Evolutionary conservation across 163 green algal genomes (phyloP), one percentile per base, ranked within the genome.

Genomic region (Trebouxiophyceae sp.): DNA sequence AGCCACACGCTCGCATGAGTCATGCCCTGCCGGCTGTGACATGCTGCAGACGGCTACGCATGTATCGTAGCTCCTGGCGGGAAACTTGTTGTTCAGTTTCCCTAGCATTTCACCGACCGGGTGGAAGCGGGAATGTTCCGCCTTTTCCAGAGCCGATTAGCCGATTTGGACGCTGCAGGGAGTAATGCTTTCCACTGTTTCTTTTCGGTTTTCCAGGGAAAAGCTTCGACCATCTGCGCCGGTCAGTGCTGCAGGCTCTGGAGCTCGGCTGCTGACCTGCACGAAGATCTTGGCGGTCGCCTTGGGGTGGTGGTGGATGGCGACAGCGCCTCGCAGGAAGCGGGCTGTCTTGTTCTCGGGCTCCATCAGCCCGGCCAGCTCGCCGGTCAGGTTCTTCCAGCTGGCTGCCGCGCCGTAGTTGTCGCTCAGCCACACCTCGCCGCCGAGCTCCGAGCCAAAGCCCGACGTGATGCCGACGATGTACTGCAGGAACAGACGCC

Each of bases 401-500:
- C 45, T 72, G 2, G 65, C 73, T 30, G 59, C 62, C 2, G 34
- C 24, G 2, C 78, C 75, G 55, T 66, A 68, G 28, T 77, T 50
- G 60, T 85, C 78, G 19, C 67, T 73, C 1, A 70, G 70, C 67
- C 62, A 87, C 12, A 87, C 33, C 1, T 65, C 56, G 12, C 80
- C 80, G 0, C 78, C 78, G 19, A 66, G 32, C 45, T 72, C 70
- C 29, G 59, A 62, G 23, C 72, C 69, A 2, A 54, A 33, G 0
- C 71, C 69, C 29, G 63, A 39, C 0, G 73, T 77, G 2, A 87
- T 20, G 3, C 66, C 80, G 70, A 86, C 85, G 5, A 85, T 70
- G 63, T 70, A 72, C 71, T 77, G 68, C 69, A 69, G 2, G 3
- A n/a, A n/a, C n/a, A n/a, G n/a, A n/a, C n/a, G n/a, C n/a, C n/a